phyloP scores from a whole-genome alignment of 2,329 filamentous ascomycete genomes.

The Fusarium sarcochroum region DNA sequence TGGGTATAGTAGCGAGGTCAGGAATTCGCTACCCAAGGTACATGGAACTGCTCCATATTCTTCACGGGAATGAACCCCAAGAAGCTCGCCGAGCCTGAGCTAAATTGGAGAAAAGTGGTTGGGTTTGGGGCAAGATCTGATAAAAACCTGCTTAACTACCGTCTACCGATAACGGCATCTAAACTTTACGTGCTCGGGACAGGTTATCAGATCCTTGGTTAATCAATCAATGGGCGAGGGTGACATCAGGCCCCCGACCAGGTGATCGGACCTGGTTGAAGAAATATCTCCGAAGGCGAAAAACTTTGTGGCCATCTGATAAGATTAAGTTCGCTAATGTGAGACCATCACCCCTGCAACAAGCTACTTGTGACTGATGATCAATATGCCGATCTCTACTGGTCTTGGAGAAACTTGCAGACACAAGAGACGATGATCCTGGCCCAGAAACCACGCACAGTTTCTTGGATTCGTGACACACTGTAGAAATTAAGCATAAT shows the following conservation, averaged over 20 bases:
- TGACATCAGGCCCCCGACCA: too few species aligned
- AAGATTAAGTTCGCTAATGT: neutral
- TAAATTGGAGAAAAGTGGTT: neutral
- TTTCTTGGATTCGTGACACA: neutral
- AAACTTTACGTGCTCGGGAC: neutral
- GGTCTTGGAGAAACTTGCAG: neutral
- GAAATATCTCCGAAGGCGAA: neutral
- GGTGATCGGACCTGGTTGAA: neutral
- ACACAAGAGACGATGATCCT: neutral
- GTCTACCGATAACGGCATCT: neutral
- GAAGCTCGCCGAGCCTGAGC: neutral
- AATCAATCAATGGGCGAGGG: neutral
- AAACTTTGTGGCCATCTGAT: neutral
- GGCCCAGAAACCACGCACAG: neutral
- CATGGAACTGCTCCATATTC: neutral
- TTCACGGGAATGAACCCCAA: neutral
- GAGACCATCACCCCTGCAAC: neutral
- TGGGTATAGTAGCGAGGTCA: neutral
- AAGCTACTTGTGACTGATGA: neutral
- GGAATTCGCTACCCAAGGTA: neutral
- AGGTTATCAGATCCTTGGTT: neutral
- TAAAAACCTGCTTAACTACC: neutral
- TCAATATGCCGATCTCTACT: neutral
- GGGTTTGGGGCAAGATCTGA: neutral
- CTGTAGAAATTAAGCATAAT: neutral